phyloP scores from a whole-genome alignment of 1,284 basidiomycete genomes.

The Boletus nobilissimus region DNA sequence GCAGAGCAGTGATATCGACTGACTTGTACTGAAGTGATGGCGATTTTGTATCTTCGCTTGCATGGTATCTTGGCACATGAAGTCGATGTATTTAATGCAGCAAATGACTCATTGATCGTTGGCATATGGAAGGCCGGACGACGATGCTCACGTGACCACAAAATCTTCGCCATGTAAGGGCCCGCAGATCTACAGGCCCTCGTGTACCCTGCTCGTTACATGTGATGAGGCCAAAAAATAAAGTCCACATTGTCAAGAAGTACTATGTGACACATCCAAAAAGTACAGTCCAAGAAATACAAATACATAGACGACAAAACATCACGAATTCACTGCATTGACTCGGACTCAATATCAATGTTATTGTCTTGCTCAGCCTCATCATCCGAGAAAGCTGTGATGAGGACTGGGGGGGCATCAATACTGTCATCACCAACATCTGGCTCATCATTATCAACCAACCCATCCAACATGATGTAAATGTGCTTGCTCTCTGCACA shows the following conservation, averaged over 20 bases:
- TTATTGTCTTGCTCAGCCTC: no score
- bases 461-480: neutral
- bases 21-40: conserved; percentile 9
- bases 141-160: neutral
- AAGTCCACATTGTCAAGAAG: no score
- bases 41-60: conserved; percentile 31
- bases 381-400: no score
- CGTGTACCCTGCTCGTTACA: no score
- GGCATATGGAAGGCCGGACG: neutral
- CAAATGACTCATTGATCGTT: neutral
- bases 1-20: conserved; percentile 29
- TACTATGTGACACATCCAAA: no score
- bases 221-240: no score
- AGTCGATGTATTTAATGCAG: neutral
- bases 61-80: conserved; percentile 16
- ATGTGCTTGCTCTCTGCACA: neutral
- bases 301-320: no score
- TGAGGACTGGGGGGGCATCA: no score
- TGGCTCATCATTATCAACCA: neutral
- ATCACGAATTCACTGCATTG: no score
- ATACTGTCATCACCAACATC: no score
- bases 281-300: no score
- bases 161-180: neutral
- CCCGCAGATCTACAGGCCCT: neutral
- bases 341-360: no score